These are phyloP conservation scores for Cutaneotrichosporon sp. DNA, from an alignment of 1,284 basidiomycete genomes.

Conservation along the genomic window DNA sequence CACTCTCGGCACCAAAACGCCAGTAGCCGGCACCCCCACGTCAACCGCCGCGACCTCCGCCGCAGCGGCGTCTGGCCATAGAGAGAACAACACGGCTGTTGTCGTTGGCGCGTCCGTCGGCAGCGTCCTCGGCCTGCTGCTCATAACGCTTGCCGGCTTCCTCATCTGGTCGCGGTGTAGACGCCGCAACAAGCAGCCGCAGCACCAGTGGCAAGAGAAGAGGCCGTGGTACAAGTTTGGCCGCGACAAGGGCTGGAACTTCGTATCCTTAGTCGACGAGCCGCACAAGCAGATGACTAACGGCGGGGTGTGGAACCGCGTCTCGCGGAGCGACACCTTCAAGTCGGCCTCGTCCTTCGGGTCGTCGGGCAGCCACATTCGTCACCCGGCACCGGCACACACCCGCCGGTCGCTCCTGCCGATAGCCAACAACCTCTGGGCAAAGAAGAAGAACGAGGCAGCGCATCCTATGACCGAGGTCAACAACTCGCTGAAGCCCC, in stretches of 20 bases:
- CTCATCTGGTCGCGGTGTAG: constrained; percentile 16
- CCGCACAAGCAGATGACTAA: neutral
- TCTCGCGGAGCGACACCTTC: constrained; percentile 8
- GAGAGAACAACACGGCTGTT: constrained; percentile 2
- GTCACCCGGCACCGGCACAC: neutral
- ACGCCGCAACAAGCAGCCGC: constrained; percentile 2
- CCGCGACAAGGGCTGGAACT: constrained; percentile 18
- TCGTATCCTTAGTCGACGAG: constrained; percentile 12
- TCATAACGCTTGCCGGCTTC: constrained; percentile 15
- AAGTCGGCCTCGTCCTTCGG: constrained; percentile 17
- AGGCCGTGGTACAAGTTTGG: constrained; percentile 16
- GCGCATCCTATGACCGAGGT: constrained; percentile 9
- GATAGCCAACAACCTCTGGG: constrained; percentile 14
- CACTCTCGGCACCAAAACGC: neutral
- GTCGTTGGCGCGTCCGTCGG: constrained; percentile 18
- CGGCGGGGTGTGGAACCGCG: constrained; percentile 1
- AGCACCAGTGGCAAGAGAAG: constrained; percentile 11
- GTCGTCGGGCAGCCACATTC: constrained; percentile 1
- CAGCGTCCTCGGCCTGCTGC: constrained; percentile 11
- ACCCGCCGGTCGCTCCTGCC: constrained; percentile 17
- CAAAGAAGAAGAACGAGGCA: constrained; percentile 5
- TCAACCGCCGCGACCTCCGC: neutral
- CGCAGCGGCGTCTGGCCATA: neutral
- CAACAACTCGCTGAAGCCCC: neutral
- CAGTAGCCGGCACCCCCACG: neutral